Conservation (phyloP, 352 stramenopile genomes). For the Pythium phragmiticola region DNA sequence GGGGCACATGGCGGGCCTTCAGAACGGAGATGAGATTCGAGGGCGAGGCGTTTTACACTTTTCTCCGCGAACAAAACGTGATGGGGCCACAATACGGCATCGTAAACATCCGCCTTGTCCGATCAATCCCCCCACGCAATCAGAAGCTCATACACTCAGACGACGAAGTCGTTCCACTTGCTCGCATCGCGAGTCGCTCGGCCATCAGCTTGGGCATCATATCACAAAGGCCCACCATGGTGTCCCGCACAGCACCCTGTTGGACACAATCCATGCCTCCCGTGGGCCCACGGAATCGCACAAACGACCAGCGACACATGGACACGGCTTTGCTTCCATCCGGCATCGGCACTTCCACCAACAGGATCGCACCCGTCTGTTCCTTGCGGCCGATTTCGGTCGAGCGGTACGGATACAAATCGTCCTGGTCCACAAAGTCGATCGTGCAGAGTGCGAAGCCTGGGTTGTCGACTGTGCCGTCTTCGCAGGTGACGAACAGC, state of each 20-base stretch:
- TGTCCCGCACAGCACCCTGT: slow-evolving; percentile 3
- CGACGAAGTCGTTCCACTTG: not conserved
- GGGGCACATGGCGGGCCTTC: no score
- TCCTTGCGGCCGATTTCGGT: slow-evolving; percentile 9
- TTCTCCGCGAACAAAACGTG: no score
- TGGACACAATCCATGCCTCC: not conserved
- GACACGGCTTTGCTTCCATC: not conserved
- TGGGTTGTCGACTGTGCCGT: not conserved
- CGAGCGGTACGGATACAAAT: slow-evolving; percentile 14
- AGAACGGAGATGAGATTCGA: no score
- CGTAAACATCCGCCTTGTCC: no score
- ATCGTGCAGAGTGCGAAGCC: slow-evolving; percentile 12
- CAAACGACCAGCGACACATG: slow-evolving; percentile 15
- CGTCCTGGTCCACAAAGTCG: slow-evolving; percentile 22
- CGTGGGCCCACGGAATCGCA: slow-evolving; percentile 1
- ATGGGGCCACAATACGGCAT: no score
- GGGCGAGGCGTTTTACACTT: no score
- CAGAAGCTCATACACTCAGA: no score
- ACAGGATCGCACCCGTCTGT: not conserved
- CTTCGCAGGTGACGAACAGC: slow-evolving; percentile 8
- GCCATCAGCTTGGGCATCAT: slow-evolving; percentile 9
- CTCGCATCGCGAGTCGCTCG: slow-evolving; percentile 10
- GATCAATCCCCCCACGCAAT: no score
- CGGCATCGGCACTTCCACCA: slow-evolving; percentile 2
- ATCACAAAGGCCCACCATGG: not conserved